A percentile compares a stretch with the other conserved stretches of the same genome.
These are phyloP conservation scores for Ilyonectria sp. DNA, from an alignment of 2,329 filamentous ascomycete species.

Conservation along the genomic window DNA sequence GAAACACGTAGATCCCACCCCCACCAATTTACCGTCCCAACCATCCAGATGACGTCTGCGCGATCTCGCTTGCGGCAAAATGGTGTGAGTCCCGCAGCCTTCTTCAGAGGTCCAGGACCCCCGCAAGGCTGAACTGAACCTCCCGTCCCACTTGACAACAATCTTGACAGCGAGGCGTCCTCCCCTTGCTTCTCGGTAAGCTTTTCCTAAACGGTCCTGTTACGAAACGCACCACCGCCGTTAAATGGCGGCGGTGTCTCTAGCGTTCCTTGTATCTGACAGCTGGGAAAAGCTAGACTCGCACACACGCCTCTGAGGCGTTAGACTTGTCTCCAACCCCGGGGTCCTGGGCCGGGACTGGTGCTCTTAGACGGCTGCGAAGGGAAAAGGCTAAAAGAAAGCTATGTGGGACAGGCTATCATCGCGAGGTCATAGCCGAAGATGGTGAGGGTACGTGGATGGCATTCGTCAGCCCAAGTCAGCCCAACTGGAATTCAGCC, in stretches of 20 bases:
- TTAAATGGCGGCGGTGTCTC: slow-evolving; percentile 22
- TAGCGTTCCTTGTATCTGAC: slow-evolving; percentile 26
- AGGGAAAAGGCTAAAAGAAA: neutral
- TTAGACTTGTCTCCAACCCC: neutral
- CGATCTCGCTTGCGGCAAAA: slow-evolving; percentile 25
- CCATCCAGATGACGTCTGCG: slow-evolving; percentile 11
- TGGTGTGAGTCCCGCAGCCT: slow-evolving; percentile 13
- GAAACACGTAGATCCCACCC: slow-evolving; percentile 27
- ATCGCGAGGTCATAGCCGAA: neutral
- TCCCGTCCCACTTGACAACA: neutral
- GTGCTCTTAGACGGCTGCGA: neutral
- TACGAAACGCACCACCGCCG: slow-evolving; percentile 12
- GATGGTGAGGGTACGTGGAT: neutral
- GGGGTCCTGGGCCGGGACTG: neutral
- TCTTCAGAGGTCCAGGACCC: neutral
- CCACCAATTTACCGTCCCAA: slow-evolving; percentile 24
- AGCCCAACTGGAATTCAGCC: neutral
- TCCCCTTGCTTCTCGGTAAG: neutral
- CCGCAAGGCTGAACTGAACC: slow-evolving; percentile 23
- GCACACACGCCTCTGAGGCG: neutral
- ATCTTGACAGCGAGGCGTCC: neutral
- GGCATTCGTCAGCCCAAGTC: slow-evolving; percentile 10
- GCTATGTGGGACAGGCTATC: slow-evolving; percentile 2
- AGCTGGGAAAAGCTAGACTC: neutral
- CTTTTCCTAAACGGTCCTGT: neutral